These are phyloP conservation scores for Talaromyces islandicus DNA, from an alignment of 2,329 filamentous ascomycete species.

Conservation along the genomic window DNA sequence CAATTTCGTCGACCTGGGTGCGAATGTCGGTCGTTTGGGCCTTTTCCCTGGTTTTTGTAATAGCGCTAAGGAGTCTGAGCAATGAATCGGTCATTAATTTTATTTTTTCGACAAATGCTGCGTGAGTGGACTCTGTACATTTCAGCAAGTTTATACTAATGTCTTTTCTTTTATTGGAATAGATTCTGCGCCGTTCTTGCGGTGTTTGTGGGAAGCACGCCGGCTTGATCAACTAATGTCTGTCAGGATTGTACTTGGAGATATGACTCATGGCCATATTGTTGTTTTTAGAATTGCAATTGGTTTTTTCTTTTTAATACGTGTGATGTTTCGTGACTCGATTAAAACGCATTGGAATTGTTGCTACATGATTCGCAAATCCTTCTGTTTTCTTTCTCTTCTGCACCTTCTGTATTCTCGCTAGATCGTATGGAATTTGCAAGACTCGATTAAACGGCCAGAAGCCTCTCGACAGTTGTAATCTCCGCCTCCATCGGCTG, in stretches of 20 bases:
- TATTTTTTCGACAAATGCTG: constrained; percentile 5
- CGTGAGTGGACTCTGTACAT: neutral
- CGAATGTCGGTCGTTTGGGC: constrained; percentile 3
- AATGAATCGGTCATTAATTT: neutral
- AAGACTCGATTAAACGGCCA: constrained; percentile 21
- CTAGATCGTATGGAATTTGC: neutral
- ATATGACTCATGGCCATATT: neutral
- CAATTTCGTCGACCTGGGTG: neutral
- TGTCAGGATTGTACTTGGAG: neutral
- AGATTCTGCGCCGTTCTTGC: constrained; percentile 9
- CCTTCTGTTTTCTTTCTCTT: neutral
- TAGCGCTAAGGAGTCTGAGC: neutral
- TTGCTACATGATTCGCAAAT: neutral
- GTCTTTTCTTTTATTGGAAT: neutral
- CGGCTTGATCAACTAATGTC: neutral
- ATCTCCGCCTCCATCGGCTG: constrained; percentile 74
- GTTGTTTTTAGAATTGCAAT: neutral
- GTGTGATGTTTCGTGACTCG: neutral
- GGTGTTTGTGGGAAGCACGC: constrained; percentile 6
- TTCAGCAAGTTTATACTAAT: neutral
- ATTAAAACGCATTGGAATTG: neutral
- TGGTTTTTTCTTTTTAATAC: neutral
- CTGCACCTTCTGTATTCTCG: too few species aligned
- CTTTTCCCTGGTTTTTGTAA: neutral
- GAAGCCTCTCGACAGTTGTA: constrained; percentile 45